Conservation (phyloP, 202 grass and related monocot species). For the Schoenoplectus tabernaemontani region DNA sequence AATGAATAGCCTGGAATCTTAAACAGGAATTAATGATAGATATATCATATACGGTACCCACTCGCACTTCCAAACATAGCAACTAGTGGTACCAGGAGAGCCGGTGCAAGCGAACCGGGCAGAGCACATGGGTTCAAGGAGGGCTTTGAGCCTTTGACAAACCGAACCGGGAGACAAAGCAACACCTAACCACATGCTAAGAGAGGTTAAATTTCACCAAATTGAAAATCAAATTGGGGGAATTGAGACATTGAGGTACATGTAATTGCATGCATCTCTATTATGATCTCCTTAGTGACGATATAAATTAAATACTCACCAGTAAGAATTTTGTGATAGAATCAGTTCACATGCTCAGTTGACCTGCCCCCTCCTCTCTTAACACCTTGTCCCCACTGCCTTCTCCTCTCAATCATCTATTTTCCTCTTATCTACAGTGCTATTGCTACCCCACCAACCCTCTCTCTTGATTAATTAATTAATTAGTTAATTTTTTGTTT, state of each 20-base stretch:
- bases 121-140: neutral
- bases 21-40: no score
- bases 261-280: no score
- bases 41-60: no score
- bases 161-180: conserved; percentile 4
- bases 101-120: neutral
- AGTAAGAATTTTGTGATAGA: conserved; percentile 15
- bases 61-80: neutral
- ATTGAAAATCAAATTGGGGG: neutral
- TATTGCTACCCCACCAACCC: conserved; percentile 10
- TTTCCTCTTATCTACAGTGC: conserved; percentile 10
- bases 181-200: conserved; percentile 25
- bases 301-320: no score
- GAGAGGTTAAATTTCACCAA: no score
- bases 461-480: no score
- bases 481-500: neutral
- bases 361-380: conserved; percentile 53
- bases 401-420: neutral
- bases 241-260: no score
- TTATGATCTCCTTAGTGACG: conserved; percentile 1
- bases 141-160: conserved; percentile 4
- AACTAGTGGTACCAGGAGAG: neutral
- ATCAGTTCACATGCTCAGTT: conserved; percentile 43
- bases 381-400: conserved; percentile 44
- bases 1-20: no score